Evolutionary conservation across 139 green algal species (phyloP), one percentile per base, ranked within the genome.

Genomic region (Helicosporidium sp.): DNA sequence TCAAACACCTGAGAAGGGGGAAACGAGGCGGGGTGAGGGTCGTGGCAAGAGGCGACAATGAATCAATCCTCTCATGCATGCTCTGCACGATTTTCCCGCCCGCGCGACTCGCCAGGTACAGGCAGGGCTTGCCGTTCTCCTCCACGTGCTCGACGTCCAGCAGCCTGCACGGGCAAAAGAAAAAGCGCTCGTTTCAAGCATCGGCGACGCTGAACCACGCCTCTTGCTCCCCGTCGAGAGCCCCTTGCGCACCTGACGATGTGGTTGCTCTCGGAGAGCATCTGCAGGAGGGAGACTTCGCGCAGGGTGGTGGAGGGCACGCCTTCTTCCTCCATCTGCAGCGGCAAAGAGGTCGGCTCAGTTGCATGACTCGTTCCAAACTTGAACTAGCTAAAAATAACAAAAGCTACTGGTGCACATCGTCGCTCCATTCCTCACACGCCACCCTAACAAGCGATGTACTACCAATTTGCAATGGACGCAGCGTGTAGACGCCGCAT

Each of bases 1-100:
- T 97, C 88, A 60, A 97, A 97, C 2, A 97, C 74, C 62, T 80
- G n/a, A n/a, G n/a, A n/a, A n/a, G n/a, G n/a, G n/a, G n/a, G n/a
- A n/a, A n/a, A n/a, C n/a, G n/a, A n/a, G n/a, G n/a, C n/a, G n/a
- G n/a, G n/a, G n/a, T n/a, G n/a, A n/a, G n/a, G n/a, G n/a, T n/a
- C n/a, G n/a, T n/a, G n/a, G n/a, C n/a, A n/a, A n/a, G n/a, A n/a
- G n/a, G n/a, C n/a, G n/a, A n/a, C n/a, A n/a, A n/a, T n/a, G n/a
- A n/a, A n/a, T n/a, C n/a, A n/a, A n/a, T n/a, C n/a, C n/a, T n/a
- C n/a, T n/a, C n/a, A n/a, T n/a, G n/a, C n/a, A n/a, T n/a, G n/a
- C n/a, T n/a, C n/a, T n/a, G n/a, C n/a, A n/a, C n/a, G n/a, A n/a
- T n/a, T n/a, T n/a, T n/a, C n/a, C n/a, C n/a, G n/a, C n/a, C n/a